phyloP scores from a whole-genome alignment of 1,284 basidiomycete species.

The Papiliotrema laurentii region DNA sequence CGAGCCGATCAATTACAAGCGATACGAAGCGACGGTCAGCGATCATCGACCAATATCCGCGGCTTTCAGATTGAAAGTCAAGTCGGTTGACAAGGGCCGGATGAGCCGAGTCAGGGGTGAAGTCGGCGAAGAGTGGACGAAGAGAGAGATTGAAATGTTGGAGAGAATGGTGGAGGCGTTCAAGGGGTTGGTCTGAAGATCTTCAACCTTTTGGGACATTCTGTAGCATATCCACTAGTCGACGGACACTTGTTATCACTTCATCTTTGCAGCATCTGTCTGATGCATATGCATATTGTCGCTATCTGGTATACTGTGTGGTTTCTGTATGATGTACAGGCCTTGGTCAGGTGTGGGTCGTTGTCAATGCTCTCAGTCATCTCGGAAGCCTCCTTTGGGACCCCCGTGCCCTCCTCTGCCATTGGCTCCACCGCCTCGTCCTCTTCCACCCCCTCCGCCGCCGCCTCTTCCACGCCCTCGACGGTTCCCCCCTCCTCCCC shows the following conservation, averaged over 20 bases:
- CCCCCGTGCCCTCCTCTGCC: conserved; percentile 7
- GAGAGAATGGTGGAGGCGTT: conserved; percentile 48
- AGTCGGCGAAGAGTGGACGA: conserved; percentile 59
- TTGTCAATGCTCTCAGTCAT: too few species aligned
- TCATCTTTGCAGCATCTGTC: background rate
- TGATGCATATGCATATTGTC: background rate
- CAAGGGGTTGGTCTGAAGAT: conserved; percentile 13
- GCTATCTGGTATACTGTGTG: background rate
- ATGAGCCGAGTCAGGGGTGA: conserved; percentile 57
- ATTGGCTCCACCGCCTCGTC: conserved; percentile 25
- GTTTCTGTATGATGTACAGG: background rate
- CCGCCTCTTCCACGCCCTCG: conserved; percentile 10
- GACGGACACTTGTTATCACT: background rate
- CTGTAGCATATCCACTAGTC: background rate
- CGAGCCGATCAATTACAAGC: conserved; percentile 60
- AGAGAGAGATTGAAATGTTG: conserved; percentile 57
- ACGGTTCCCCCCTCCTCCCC: conserved; percentile 11
- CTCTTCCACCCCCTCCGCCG: conserved; percentile 19
- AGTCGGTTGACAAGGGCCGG: conserved; percentile 60
- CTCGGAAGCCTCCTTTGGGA: too few species aligned
- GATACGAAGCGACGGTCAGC: conserved; percentile 77
- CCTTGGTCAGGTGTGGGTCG: background rate
- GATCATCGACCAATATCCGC: conserved; percentile 86
- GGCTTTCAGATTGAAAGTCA: conserved; percentile 66
- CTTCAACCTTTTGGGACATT: background rate